phyloP scores from a whole-genome alignment of 495 filamentous ascomycete genomes.

The Cudoniella acicularis region DNA sequence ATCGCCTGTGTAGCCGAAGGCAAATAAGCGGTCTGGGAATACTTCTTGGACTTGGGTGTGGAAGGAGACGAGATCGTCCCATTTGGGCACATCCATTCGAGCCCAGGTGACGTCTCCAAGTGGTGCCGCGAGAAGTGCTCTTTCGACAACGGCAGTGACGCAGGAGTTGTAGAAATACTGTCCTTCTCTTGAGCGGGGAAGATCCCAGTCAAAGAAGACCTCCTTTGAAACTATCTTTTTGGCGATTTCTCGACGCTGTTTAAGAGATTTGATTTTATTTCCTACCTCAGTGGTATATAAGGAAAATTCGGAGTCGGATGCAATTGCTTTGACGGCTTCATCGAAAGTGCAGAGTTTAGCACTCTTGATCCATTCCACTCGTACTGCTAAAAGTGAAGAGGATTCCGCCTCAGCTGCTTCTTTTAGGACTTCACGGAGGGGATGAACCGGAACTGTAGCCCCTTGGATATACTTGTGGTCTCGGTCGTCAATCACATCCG shows the following conservation, averaged over 20 bases:
- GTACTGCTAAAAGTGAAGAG: background rate
- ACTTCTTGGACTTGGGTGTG: slow-evolving; percentile 3
- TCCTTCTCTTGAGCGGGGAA: slow-evolving; percentile 21
- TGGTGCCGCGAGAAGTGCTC: slow-evolving; percentile 22
- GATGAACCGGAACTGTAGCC: slow-evolving; percentile 16
- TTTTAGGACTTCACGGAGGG: slow-evolving; percentile 6
- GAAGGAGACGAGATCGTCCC: slow-evolving; percentile 16
- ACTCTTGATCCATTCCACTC: slow-evolving; percentile 17
- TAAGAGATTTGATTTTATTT: slow-evolving; percentile 4
- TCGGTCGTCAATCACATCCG: slow-evolving; percentile 19
- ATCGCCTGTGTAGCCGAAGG: slow-evolving; percentile 25
- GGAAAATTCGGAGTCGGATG: slow-evolving; percentile 14
- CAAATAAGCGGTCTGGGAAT: slow-evolving; percentile 14
- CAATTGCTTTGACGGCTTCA: slow-evolving; percentile 20
- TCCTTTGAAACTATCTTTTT: slow-evolving; percentile 8
- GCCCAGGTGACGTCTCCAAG: slow-evolving; percentile 27
- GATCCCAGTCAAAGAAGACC: slow-evolving; percentile 26
- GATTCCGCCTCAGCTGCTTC: slow-evolving; percentile 3
- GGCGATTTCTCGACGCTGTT: slow-evolving; percentile 2
- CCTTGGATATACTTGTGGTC: slow-evolving; percentile 26
- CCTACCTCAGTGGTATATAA: slow-evolving; percentile 13
- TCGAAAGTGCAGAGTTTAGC: slow-evolving; percentile 20
- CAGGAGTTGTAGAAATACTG: slow-evolving; percentile 24
- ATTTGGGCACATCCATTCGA: slow-evolving; percentile 23
- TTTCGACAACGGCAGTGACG: slow-evolving; percentile 22